These are phyloP conservation scores for Suillus subluteus DNA, from an alignment of 768 basidiomycete species.

Conservation along the genomic window DNA sequence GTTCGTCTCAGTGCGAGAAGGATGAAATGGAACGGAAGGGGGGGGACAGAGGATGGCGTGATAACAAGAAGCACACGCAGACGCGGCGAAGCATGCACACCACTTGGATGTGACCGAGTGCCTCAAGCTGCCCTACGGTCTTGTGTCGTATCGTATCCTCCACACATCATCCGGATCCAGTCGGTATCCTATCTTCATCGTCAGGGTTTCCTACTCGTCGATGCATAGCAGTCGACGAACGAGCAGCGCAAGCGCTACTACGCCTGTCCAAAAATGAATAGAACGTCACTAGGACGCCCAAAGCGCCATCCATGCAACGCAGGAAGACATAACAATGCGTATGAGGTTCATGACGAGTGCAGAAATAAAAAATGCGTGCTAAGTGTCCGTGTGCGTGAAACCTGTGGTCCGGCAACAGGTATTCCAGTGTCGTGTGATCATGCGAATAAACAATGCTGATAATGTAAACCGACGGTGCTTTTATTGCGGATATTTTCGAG, in stretches of 20 bases:
- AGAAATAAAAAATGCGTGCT: slow-evolving; percentile 42
- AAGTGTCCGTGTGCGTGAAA: slow-evolving; percentile 55
- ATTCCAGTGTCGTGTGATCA: slow-evolving; percentile 45
- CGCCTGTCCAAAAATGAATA: slow-evolving; percentile 26
- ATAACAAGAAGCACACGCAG: slow-evolving; percentile 52
- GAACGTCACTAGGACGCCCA: slow-evolving; percentile 28
- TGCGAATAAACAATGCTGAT: slow-evolving; percentile 41
- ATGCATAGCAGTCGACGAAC: slow-evolving; percentile 28
- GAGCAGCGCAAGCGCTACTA: slow-evolving; percentile 50
- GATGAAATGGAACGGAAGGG: slow-evolving; percentile 56
- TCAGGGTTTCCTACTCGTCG: slow-evolving; percentile 37
- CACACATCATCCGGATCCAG: slow-evolving; percentile 54
- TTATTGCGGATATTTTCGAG: slow-evolving; percentile 25
- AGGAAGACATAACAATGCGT: slow-evolving; percentile 26
- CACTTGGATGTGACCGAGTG: slow-evolving; percentile 53
- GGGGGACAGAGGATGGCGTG: slow-evolving; percentile 41
- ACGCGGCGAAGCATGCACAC: slow-evolving; percentile 57
- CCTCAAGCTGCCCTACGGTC: slow-evolving; percentile 64
- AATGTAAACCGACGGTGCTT: slow-evolving; percentile 37
- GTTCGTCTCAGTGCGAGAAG: slow-evolving; percentile 65
- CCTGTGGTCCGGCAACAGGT: slow-evolving; percentile 59
- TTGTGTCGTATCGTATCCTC: slow-evolving; percentile 70
- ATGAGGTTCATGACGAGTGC: slow-evolving; percentile 44
- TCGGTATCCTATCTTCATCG: slow-evolving; percentile 53
- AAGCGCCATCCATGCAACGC: slow-evolving; percentile 20